These are phyloP conservation scores for Aspergillus incahuasiensis DNA, from an alignment of 495 filamentous ascomycete genomes.

Conservation along the genomic window DNA sequence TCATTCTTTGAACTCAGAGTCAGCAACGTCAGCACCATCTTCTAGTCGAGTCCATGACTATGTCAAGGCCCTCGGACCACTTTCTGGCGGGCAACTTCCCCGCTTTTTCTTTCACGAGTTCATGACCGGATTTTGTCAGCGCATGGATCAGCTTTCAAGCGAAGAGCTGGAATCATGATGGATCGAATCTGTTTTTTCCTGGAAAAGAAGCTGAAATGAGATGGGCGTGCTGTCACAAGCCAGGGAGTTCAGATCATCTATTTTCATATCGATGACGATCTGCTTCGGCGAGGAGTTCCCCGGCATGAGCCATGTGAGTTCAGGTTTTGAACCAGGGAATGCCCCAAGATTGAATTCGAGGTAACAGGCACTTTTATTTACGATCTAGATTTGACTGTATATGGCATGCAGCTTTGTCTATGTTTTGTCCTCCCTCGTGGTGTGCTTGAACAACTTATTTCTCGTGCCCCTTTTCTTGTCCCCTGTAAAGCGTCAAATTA, in stretches of 20 bases:
- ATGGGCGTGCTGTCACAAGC: not conserved
- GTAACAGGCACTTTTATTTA: not conserved
- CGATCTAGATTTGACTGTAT: not conserved
- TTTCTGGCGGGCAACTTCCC: not conserved
- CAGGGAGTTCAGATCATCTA: not conserved
- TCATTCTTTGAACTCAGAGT: not conserved
- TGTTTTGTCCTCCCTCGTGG: not conserved
- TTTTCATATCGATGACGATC: not conserved
- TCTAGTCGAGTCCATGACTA: not conserved
- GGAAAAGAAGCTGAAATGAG: not conserved
- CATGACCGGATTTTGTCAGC: not conserved
- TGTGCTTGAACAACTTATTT: not conserved
- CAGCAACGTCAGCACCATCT: no score
- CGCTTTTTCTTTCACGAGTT: slow-evolving; percentile 2
- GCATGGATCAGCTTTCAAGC: not conserved
- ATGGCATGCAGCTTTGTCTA: not conserved
- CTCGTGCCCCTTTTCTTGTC: not conserved
- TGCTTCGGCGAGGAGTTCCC: not conserved
- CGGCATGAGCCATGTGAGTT: slow-evolving; percentile 5
- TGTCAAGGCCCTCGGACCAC: not conserved
- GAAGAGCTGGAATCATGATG: not conserved
- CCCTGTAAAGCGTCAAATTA: not conserved
- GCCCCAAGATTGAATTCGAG: slow-evolving; percentile 3
- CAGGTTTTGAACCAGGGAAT: slow-evolving; percentile 5
- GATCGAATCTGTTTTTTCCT: not conserved